Evolutionary conservation across 148 eudicot genomes (phyloP).

Genomic region (Silene latifolia): DNA sequence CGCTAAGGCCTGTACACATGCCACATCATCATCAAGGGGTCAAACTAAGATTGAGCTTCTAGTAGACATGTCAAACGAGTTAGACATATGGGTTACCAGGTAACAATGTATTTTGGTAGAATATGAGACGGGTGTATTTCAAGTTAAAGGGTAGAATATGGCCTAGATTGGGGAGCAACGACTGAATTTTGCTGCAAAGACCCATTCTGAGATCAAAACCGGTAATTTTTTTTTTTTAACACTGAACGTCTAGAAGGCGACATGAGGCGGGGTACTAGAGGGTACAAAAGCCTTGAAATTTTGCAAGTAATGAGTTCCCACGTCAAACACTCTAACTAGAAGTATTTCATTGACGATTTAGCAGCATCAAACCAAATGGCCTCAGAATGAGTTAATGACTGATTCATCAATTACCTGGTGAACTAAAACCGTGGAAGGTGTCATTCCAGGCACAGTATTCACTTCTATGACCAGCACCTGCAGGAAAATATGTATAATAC

Average conservation of each 20-base stretch:
- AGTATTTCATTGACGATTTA: neutral
- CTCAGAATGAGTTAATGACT: neutral
- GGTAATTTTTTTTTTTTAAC: neutral
- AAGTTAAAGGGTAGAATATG: neutral
- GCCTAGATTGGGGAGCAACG: neutral
- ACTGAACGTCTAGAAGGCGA: neutral
- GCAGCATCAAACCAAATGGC: neutral
- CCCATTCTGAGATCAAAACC: neutral
- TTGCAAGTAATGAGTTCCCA: neutral
- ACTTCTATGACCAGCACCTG: conserved; percentile 89
- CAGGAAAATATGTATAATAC: neutral
- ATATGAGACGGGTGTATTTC: neutral
- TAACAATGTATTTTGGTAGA: no score
- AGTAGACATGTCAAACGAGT: neutral
- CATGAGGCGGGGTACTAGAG: neutral
- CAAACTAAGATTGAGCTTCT: neutral
- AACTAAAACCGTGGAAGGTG: conserved; percentile 88
- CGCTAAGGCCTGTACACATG: conserved; percentile 57
- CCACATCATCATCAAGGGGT: neutral
- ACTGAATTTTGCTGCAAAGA: neutral
- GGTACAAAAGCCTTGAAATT: neutral
- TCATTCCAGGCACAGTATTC: conserved; percentile 95
- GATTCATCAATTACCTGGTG: conserved; percentile 65
- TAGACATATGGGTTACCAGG: neutral
- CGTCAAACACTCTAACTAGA: neutral